These are phyloP conservation scores for Naganishia friedmannii DNA, from an alignment of 768 basidiomycete species.

Conservation along the genomic window DNA sequence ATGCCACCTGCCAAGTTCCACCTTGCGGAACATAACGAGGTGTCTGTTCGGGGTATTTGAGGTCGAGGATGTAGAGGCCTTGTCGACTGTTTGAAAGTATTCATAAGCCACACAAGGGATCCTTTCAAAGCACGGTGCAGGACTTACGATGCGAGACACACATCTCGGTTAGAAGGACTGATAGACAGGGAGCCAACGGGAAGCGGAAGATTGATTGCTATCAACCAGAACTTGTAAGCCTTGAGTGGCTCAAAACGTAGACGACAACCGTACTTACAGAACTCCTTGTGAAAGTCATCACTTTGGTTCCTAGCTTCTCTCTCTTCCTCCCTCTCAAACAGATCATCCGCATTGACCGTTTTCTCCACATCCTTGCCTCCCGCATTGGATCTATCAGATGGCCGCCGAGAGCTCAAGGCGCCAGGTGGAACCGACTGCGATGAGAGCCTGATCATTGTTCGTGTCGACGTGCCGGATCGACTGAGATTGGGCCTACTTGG, in stretches of 20 bases:
- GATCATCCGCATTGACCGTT: conserved; percentile 15
- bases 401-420: background rate
- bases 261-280: conserved; percentile 3
- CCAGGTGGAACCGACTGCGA: conserved; percentile 2
- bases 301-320: conserved; percentile 11
- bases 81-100: conserved; percentile 58
- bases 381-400: background rate
- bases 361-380: background rate
- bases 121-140: conserved; percentile 9
- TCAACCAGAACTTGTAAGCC: background rate
- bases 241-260: background rate
- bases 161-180: conserved; percentile 78
- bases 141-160: conserved; percentile 80
- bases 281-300: conserved; percentile 31
- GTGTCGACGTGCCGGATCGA: conserved; percentile 3
- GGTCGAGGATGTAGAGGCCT: conserved; percentile 91
- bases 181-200: conserved; percentile 57
- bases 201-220: conserved; percentile 49
- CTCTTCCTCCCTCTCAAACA: conserved; percentile 17
- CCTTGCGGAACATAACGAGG: conserved; percentile 95
- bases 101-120: conserved; percentile 36
- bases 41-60: conserved; percentile 77
- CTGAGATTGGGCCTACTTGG: background rate
- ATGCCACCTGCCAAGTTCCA: conserved; percentile 84
- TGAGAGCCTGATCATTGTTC: conserved; percentile 6